Conservation (phyloP, 768 basidiomycete genomes). For the Hygrocybe coccinea region DNA sequence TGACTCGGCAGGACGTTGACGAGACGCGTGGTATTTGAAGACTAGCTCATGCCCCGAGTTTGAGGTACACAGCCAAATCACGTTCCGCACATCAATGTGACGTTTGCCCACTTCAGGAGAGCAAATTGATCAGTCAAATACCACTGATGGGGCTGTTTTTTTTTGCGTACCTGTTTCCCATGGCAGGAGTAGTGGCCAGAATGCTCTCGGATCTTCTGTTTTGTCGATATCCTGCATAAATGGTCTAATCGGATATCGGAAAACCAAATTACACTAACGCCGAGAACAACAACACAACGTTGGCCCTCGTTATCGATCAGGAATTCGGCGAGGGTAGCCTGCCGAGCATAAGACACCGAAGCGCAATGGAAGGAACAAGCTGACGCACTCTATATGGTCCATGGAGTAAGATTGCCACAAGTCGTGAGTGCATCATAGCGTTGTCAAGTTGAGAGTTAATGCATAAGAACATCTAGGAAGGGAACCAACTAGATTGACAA, state of each 20-base stretch:
- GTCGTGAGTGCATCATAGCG: slow-evolving; percentile 68
- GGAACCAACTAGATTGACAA: slow-evolving; percentile 53
- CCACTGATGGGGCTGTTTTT: not conserved
- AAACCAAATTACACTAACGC: slow-evolving; percentile 44
- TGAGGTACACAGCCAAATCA: slow-evolving; percentile 81
- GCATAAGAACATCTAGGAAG: slow-evolving; percentile 74
- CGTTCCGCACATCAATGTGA: slow-evolving; percentile 72
- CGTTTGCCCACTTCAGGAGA: slow-evolving; percentile 69
- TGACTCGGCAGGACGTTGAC: slow-evolving; percentile 37
- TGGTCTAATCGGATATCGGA: slow-evolving; percentile 11
- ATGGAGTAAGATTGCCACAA: slow-evolving; percentile 81
- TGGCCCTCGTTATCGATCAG: slow-evolving; percentile 74
- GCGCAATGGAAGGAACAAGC: not conserved
- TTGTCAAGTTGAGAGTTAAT: slow-evolving; percentile 88
- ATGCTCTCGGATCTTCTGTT: slow-evolving; percentile 61
- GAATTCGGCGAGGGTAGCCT: slow-evolving; percentile 75
- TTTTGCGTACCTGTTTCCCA: slow-evolving; percentile 66
- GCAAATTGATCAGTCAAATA: slow-evolving; percentile 35
- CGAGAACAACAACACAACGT: slow-evolving; percentile 80
- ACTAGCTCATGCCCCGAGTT: slow-evolving; percentile 76
- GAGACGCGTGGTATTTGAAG: slow-evolving; percentile 53
- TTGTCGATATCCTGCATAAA: slow-evolving; percentile 82
- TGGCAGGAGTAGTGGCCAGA: slow-evolving; percentile 77
- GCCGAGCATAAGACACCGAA: slow-evolving; percentile 5
- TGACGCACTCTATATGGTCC: slow-evolving; percentile 60